Evolutionary conservation across 2,329 filamentous ascomycete species (phyloP).

Genomic region (Neurospora sp.): DNA sequence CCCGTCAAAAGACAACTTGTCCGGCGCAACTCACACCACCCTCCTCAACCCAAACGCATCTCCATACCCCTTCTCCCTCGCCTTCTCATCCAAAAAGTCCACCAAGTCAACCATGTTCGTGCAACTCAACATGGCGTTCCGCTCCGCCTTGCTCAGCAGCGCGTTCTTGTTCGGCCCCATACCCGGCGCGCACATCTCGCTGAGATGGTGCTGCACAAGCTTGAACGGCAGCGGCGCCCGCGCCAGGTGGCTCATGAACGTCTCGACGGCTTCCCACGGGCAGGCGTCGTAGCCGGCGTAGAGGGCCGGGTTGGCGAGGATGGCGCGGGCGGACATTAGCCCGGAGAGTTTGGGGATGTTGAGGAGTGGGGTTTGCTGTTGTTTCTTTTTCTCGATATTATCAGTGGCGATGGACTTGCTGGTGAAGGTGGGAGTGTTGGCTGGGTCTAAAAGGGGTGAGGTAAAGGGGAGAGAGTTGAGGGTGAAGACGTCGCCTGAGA

Average conservation of each 20-base stretch:
- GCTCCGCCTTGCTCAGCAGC: conserved; percentile 47
- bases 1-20: not conserved
- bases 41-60: conserved; percentile 9
- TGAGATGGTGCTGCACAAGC: conserved; percentile 54
- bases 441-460: conserved; percentile 20
- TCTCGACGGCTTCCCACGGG: conserved; percentile 52
- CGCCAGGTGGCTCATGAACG: conserved; percentile 49
- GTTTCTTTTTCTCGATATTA: not conserved
- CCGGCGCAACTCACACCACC: not conserved
- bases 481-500: conserved; percentile 61
- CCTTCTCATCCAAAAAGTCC: conserved; percentile 48
- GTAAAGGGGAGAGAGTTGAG: conserved; percentile 38
- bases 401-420: conserved; percentile 21
- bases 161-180: conserved; percentile 41
- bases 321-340: conserved; percentile 60
- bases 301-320: conserved; percentile 57
- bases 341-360: conserved; percentile 42
- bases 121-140: conserved; percentile 37
- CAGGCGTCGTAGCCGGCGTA: conserved; percentile 48
- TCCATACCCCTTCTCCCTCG: conserved; percentile 17
- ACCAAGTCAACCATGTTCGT: conserved; percentile 47
- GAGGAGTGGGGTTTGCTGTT: conserved; percentile 1
- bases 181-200: conserved; percentile 54
- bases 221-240: conserved; percentile 51
- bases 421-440: conserved; percentile 12